Evolutionary conservation across 441 rosid genomes (phyloP).

Genomic region (Corymbia calophylla): DNA sequence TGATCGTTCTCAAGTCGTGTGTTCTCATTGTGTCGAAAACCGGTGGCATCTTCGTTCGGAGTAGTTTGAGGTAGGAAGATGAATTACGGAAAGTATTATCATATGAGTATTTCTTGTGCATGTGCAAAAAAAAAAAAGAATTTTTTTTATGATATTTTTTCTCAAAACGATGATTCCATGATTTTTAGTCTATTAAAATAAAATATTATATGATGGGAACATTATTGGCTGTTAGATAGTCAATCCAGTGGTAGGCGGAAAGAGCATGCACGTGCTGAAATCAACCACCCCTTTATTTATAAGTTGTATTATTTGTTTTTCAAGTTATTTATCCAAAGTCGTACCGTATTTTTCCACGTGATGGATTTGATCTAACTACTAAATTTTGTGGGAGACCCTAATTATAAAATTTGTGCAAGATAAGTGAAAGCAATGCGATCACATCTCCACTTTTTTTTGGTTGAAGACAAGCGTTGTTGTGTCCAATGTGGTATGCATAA

Average conservation of each 20-base stretch:
- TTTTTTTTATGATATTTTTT: neutral
- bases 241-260: neutral
- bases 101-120: neutral
- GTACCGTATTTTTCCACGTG: neutral
- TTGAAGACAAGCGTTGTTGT: neutral
- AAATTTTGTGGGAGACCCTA: neutral
- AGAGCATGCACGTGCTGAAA: neutral
- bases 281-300: neutral
- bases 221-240: neutral
- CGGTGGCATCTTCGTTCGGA: rapidly evolving
- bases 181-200: neutral
- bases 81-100: neutral
- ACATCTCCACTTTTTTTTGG: neutral
- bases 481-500: neutral
- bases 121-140: neutral
- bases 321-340: neutral
- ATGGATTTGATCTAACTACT: neutral
- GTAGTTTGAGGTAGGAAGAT: neutral
- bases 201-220: neutral
- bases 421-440: neutral
- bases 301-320: neutral
- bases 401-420: neutral
- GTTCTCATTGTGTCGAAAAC: neutral
- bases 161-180: neutral
- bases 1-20: neutral